Base-by-base conservation (phyloP, 2,329 filamentous ascomycete genomes). In the Fusarium odoratissimum region DNA sequence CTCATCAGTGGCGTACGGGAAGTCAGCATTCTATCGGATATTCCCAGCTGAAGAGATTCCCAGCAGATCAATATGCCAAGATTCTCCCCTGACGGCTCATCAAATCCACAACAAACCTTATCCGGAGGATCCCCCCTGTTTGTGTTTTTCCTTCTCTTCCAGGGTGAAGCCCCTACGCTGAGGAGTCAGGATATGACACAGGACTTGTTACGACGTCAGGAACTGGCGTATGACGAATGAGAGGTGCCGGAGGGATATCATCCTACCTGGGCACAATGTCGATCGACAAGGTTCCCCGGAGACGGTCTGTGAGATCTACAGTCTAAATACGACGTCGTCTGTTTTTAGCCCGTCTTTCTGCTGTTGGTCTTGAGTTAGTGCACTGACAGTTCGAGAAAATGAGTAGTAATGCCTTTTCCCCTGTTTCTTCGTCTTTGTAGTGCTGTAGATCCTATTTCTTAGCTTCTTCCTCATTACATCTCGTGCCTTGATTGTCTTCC, bases 241-340 rank as follows among this genome's bases (percentile, higher is more conserved):
- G 30, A 56, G 30, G 12, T 33, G 12, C 33, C 33, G 49, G 49
- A 21, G 5, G 1, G 7, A 35, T n/a, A 28, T 40, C 19, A 54
- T 54, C 7, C 33, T 40, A 9, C 49, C 33, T 30, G 28, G 41
- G 46, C n/a, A 55, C 41, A 37, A 46, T 42, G 45, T 41, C n/a
- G 57, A 52, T 42, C 41, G 23, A 14, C 52, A 59, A 16, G 67
- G 37, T 68, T 71, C 68, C 54, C 56, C 67, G 45, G 62, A 42
- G 23, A 52, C 51, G 14, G 55, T 45, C 61, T 64, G 16, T 23
- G 19, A 21, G 68, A 71, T 71, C 62, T 67, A 37, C 67, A 71
- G 49, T 46, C 38, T 64, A 38, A 40, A 45, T 38, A 28, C 62
- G 9, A 49, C 51, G 19, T 42, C 1, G 45, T 51, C 28, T 33